phyloP scores from a whole-genome alignment of 2,329 filamentous ascomycete genomes.

The Penicillium rolfsii region DNA sequence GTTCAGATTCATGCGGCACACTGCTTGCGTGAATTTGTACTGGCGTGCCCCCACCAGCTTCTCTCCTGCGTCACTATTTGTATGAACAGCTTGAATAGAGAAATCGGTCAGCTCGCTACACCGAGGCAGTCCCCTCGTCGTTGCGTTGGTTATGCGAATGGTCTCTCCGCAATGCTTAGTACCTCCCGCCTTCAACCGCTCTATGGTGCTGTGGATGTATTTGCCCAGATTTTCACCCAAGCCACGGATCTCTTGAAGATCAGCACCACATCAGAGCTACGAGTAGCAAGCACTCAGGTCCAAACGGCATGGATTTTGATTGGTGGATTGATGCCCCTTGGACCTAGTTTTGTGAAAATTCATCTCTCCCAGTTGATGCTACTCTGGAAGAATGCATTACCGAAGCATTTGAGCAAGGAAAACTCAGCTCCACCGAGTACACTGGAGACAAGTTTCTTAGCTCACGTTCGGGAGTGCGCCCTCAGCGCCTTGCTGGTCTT shows the following conservation, averaged over 20 bases:
- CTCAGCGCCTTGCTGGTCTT: slow-evolving; percentile 90
- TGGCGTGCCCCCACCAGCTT: slow-evolving; percentile 90
- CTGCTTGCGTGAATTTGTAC: slow-evolving; percentile 82
- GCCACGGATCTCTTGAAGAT: slow-evolving; percentile 91
- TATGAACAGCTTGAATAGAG: slow-evolving; percentile 90
- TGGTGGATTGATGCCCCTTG: slow-evolving; percentile 92
- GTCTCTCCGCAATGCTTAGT: slow-evolving; percentile 85
- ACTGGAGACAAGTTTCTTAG: slow-evolving; percentile 87
- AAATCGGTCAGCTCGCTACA: slow-evolving; percentile 75
- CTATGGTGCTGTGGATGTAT: slow-evolving; percentile 93
- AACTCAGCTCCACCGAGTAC: slow-evolving; percentile 81
- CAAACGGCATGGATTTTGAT: slow-evolving; percentile 98
- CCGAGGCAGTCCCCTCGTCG: slow-evolving; percentile 77
- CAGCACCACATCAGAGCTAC: slow-evolving; percentile 85
- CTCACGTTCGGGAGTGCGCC: slow-evolving; percentile 93
- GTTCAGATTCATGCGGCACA: slow-evolving; percentile 89
- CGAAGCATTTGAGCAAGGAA: slow-evolving; percentile 91
- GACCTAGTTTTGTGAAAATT: slow-evolving; percentile 98
- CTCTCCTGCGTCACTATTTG: slow-evolving; percentile 90
- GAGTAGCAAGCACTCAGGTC: slow-evolving; percentile 90
- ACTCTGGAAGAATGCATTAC: slow-evolving; percentile 95
- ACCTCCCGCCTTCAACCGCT: slow-evolving; percentile 85
- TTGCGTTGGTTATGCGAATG: slow-evolving; percentile 90
- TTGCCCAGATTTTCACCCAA: slow-evolving; percentile 86
- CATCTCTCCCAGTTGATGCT: slow-evolving; percentile 91